phyloP scores from a whole-genome alignment of 306 rosid genomes.

The Calophaca sinica region DNA sequence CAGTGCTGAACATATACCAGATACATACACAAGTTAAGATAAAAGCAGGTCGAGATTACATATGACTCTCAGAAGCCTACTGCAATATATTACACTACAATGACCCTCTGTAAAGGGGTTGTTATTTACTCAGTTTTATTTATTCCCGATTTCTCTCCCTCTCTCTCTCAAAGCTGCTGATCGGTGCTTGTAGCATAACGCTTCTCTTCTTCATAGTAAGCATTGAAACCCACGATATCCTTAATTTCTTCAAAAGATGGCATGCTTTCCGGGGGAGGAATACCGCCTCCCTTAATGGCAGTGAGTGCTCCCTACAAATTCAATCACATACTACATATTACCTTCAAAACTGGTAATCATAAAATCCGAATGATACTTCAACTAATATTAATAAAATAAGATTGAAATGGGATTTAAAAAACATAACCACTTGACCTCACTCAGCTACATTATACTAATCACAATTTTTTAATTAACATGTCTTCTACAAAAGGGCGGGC shows the following conservation, averaged over 20 bases:
- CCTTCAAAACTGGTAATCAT: neutral
- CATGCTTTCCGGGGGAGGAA: constrained; percentile 88
- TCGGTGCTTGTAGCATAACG: constrained; percentile 59
- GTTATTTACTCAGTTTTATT: no score
- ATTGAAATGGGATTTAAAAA: neutral
- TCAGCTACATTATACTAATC: no score
- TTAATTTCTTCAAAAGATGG: constrained; percentile 87
- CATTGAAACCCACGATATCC: constrained; percentile 85
- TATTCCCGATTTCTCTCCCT: no score
- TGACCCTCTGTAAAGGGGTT: no score
- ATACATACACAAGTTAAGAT: neutral
- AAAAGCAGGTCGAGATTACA: neutral
- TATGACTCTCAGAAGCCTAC: no score
- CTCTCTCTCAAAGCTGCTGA: constrained; percentile 38
- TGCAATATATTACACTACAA: no score
- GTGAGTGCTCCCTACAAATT: constrained; percentile 71
- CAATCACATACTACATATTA: neutral
- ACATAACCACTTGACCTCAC: neutral
- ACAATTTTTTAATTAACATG: neutral
- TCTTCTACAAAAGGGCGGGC: neutral
- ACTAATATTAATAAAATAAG: neutral
- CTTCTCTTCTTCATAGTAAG: constrained; percentile 85
- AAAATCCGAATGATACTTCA: neutral
- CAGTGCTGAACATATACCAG: neutral
- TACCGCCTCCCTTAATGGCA: constrained; percentile 77